These are phyloP conservation scores for Aspergillus hiratsukae DNA, from an alignment of 2,329 filamentous ascomycete species.

Conservation along the genomic window DNA sequence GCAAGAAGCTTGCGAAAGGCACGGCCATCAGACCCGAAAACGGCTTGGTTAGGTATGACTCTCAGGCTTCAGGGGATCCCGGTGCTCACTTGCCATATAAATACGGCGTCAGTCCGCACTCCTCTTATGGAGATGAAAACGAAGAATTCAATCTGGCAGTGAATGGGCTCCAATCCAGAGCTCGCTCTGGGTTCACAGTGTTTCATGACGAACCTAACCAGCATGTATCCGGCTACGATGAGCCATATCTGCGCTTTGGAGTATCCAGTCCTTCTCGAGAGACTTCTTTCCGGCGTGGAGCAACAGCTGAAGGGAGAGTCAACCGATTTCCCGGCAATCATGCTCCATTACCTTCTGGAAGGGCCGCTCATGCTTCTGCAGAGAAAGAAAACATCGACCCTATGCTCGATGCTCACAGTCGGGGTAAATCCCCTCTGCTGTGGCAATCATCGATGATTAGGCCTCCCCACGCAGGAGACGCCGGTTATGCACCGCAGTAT, in stretches of 20 bases:
- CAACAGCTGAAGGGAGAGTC: constrained; percentile 4
- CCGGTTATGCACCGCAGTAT: constrained; percentile 21
- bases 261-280: constrained; percentile 19
- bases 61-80: constrained; percentile 20
- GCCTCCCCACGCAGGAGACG: constrained; percentile 11
- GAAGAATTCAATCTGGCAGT: constrained; percentile 33
- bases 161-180: constrained; percentile 24
- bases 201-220: constrained; percentile 32
- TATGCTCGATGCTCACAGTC: constrained; percentile 21
- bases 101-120: constrained; percentile 15
- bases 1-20: constrained; percentile 13
- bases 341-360: constrained; percentile 8
- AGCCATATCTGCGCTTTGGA: constrained; percentile 7
- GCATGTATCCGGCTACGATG: constrained; percentile 5
- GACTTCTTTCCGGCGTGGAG: constrained; percentile 15
- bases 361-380: constrained; percentile 6
- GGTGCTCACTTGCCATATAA: constrained; percentile 13
- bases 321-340: constrained; percentile 12
- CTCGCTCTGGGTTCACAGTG: constrained; percentile 29
- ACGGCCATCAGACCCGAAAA: constrained; percentile 7
- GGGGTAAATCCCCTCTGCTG: constrained; percentile 19
- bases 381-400: constrained; percentile 41
- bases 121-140: constrained; percentile 22
- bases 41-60: constrained; percentile 10
- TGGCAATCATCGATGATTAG: constrained; percentile 25